A percentile compares a stretch with the other conserved stretches of the same genome.
Conservation (phyloP, 1,284 basidiomycete species). For the Quambalaria eucalypti region DNA sequence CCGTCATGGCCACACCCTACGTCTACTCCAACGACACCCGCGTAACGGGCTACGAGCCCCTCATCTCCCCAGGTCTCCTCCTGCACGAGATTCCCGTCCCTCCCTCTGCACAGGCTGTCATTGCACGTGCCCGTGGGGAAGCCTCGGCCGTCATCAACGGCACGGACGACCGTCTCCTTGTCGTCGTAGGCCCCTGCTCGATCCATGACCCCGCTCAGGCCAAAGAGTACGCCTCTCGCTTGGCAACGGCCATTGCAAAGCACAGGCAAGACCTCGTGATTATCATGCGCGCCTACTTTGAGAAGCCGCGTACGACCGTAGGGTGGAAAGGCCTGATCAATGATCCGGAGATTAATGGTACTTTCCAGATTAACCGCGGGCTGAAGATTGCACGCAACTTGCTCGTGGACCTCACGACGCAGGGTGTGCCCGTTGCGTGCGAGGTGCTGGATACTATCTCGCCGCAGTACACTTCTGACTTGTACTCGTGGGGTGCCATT, state of each 20-base stretch:
- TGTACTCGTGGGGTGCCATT: conserved; percentile 94
- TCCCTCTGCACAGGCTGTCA: conserved; percentile 24
- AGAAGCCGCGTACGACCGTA: conserved; percentile 69
- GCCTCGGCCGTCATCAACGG: conserved; percentile 38
- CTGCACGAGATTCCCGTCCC: conserved; percentile 41
- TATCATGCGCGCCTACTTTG: conserved; percentile 91
- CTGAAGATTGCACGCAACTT: conserved; percentile 66
- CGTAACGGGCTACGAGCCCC: conserved; percentile 43
- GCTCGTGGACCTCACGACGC: conserved; percentile 75
- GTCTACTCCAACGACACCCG: conserved; percentile 36
- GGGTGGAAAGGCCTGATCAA: conserved; percentile 62
- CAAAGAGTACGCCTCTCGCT: conserved; percentile 60
- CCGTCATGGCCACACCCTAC: too few species aligned
- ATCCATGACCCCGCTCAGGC: conserved; percentile 86
- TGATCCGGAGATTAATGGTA: conserved; percentile 80
- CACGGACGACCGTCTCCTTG: conserved; percentile 42
- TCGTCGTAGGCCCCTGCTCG: conserved; percentile 71
- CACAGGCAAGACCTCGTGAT: conserved; percentile 71
- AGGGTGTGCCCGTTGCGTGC: conserved; percentile 84
- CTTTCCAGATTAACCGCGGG: conserved; percentile 95
- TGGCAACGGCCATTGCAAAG: conserved; percentile 41
- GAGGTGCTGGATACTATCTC: conserved; percentile 68
- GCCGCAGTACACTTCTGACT: conserved; percentile 55
- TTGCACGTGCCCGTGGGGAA: conserved; percentile 32
- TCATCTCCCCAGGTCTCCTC: conserved; percentile 39